These are phyloP conservation scores for Aspergillus sp. DNA, from an alignment of 2,329 filamentous ascomycete genomes.

Conservation along the genomic window DNA sequence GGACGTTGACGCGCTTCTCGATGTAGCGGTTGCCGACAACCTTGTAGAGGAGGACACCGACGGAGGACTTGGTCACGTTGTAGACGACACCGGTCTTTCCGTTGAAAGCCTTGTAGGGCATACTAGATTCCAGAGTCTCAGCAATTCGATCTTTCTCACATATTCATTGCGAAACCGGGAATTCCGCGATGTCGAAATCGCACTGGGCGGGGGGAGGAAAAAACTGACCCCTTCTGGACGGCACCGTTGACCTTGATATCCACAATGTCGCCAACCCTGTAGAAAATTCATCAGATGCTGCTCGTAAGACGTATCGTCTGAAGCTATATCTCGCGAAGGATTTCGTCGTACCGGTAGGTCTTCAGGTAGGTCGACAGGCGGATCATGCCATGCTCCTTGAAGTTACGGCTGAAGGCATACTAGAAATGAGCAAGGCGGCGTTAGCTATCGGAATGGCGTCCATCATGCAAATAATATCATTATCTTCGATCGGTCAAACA, in stretches of 20 bases:
- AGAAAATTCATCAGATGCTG: constrained; percentile 46
- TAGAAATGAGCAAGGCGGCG: constrained; percentile 28
- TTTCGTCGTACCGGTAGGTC: constrained; percentile 72
- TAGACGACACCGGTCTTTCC: constrained; percentile 97
- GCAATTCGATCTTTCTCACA: constrained; percentile 17
- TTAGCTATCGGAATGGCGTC: neutral
- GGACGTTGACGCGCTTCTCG: constrained; percentile 99
- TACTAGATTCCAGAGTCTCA: constrained; percentile 53
- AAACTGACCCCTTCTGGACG: constrained; percentile 89
- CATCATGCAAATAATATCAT: constrained; percentile 1
- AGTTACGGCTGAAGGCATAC: constrained; percentile 91
- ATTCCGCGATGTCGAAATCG: neutral
- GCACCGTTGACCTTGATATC: constrained; percentile 99
- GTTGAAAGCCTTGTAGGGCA: constrained; percentile 99
- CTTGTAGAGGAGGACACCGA: constrained; percentile 99
- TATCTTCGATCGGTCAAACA: constrained; percentile 36
- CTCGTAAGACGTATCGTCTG: constrained; percentile 11
- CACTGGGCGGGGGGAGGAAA: constrained; percentile 16
- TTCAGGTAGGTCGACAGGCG: constrained; percentile 89
- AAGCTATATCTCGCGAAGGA: constrained; percentile 14
- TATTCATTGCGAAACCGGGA: neutral
- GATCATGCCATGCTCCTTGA: constrained; percentile 96
- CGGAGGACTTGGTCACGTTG: constrained; percentile 98
- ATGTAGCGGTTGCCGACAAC: constrained; percentile 99
- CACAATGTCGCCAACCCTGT: constrained; percentile 93